These are phyloP conservation scores for Blastocystis sp. DNA, from an alignment of 352 stramenopile species.

Conservation along the genomic window DNA sequence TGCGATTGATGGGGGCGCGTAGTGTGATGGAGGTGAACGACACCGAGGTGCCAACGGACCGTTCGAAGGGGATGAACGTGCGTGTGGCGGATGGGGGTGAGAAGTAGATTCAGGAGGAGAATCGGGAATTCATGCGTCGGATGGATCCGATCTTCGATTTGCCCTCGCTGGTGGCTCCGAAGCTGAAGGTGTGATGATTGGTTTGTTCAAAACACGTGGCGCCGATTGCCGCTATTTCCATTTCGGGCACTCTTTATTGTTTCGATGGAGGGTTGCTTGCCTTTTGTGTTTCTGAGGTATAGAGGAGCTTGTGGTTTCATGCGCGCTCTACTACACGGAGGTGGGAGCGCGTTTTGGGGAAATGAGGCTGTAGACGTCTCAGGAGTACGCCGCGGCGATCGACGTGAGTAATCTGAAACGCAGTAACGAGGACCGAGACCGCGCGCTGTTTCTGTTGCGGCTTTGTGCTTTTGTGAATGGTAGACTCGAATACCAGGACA, in stretches of 20 bases:
- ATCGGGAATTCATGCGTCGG: slow-evolving; percentile 34
- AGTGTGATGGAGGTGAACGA: slow-evolving; percentile 43
- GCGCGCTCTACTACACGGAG: slow-evolving; percentile 47
- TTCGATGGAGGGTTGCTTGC: slow-evolving; percentile 27
- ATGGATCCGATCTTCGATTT: slow-evolving; percentile 32
- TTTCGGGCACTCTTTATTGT: not conserved
- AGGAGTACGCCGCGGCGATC: slow-evolving; percentile 43
- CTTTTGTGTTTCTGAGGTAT: not conserved
- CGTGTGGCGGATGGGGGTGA: not conserved
- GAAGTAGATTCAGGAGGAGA: slow-evolving; percentile 27
- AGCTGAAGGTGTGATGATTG: not conserved
- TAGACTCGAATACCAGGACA: slow-evolving; percentile 70
- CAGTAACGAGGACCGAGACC: slow-evolving; percentile 24
- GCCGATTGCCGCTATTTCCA: not conserved
- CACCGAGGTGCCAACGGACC: slow-evolving; percentile 47
- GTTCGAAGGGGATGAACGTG: slow-evolving; percentile 28
- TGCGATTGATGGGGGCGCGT: not conserved
- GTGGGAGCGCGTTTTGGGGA: not conserved
- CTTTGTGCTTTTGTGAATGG: not conserved
- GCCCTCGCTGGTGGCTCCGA: slow-evolving; percentile 30
- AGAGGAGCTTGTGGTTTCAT: slow-evolving; percentile 55
- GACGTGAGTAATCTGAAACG: slow-evolving; percentile 32
- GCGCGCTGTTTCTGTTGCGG: slow-evolving; percentile 37
- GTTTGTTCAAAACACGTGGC: slow-evolving; percentile 24
- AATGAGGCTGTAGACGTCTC: not conserved